phyloP scores from a whole-genome alignment of 768 basidiomycete genomes.

The Leccinum arenicola region DNA sequence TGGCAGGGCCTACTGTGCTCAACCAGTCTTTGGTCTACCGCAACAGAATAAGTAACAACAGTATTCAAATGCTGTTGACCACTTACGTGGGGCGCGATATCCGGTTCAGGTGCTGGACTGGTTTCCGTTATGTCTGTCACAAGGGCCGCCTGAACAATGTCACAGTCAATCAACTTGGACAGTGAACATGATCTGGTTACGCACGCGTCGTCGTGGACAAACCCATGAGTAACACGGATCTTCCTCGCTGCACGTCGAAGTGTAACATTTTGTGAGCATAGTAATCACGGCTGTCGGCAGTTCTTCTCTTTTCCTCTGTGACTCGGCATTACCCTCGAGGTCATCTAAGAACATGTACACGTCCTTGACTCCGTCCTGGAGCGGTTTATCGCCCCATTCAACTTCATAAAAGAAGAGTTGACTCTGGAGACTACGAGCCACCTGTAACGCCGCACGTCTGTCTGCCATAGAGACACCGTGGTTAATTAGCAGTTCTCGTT shows the following conservation, averaged over 20 bases:
- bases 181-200: conserved; percentile 13
- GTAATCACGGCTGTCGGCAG: conserved; percentile 90
- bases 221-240: conserved; percentile 77
- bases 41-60: neutral
- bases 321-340: conserved; percentile 59
- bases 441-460: conserved; percentile 78
- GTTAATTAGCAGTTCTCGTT: conserved; percentile 74
- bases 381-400: conserved; percentile 82
- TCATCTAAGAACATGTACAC: conserved; percentile 94
- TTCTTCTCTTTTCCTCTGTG: conserved; percentile 60
- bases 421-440: conserved; percentile 86
- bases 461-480: conserved; percentile 75
- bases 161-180: conserved; percentile 12
- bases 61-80: conserved; percentile 23
- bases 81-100: conserved; percentile 29
- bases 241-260: conserved; percentile 80
- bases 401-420: conserved; percentile 97
- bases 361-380: conserved; percentile 88
- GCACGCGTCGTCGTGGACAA: conserved; percentile 67
- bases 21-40: conserved; percentile 48
- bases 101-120: conserved; percentile 33
- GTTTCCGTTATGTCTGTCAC: conserved; percentile 26
- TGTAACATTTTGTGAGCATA: conserved; percentile 86
- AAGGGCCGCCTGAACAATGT: conserved; percentile 17
- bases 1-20: conserved; percentile 44